A percentile compares a stretch with the other conserved stretches of the same genome.
phyloP scores from a whole-genome alignment of 495 filamentous ascomycete genomes.

The Xylaria acuta region DNA sequence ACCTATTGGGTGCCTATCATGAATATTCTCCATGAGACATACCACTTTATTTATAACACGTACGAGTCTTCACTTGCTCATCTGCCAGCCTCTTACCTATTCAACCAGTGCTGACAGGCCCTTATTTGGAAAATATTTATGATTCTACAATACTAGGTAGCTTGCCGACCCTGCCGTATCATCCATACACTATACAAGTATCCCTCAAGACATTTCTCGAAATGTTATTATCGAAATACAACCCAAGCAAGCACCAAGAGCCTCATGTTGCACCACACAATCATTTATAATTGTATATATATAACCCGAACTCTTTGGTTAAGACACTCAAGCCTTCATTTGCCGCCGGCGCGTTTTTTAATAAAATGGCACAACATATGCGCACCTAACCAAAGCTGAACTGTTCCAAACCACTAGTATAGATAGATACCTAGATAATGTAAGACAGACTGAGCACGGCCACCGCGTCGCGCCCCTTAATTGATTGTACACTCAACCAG shows the following conservation, averaged over 20 bases:
- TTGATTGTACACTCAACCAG: slow-evolving; percentile 3
- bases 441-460: not conserved
- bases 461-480: not conserved
- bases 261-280: not conserved
- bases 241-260: not conserved
- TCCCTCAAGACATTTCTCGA: not conserved
- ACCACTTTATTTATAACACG: not conserved
- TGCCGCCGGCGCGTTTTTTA: not conserved
- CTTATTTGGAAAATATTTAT: not conserved
- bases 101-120: not conserved
- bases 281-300: not conserved
- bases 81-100: not conserved
- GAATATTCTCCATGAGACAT: not conserved
- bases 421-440: not conserved
- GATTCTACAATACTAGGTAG: not conserved
- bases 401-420: not conserved
- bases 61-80: not conserved
- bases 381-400: not conserved
- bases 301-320: not conserved
- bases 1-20: not conserved
- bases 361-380: not conserved
- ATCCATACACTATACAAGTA: not conserved
- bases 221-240: not conserved
- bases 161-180: not conserved
- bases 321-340: not conserved